Conservation (phyloP, 352 stramenopile genomes). For the Nothophytophthora sp. region DNA sequence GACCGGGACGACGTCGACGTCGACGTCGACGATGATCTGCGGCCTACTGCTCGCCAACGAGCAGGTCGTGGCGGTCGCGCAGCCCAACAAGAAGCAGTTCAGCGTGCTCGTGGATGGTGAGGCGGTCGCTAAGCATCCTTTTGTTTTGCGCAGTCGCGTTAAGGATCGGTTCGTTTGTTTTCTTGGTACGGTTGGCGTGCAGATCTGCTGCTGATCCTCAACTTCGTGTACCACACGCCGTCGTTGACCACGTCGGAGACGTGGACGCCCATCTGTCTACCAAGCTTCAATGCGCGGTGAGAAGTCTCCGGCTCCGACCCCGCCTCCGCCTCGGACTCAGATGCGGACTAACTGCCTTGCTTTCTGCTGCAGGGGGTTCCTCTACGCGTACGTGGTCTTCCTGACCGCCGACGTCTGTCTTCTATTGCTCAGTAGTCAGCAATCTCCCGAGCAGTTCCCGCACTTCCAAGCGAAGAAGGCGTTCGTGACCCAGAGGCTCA, state of each 20-base stretch:
- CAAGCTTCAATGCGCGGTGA: conserved; percentile 64
- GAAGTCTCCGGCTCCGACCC: no score
- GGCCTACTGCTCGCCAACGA: conserved; percentile 49
- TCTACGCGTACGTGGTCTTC: conserved; percentile 79
- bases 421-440: conserved; percentile 67
- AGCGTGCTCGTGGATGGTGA: conserved; percentile 61
- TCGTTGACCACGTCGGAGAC: conserved; percentile 65
- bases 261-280: conserved; percentile 72
- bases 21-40: conserved; percentile 52
- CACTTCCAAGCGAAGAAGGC: conserved; percentile 65
- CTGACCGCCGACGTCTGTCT: conserved; percentile 54
- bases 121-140: background rate
- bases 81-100: conserved; percentile 70
- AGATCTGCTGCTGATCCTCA: conserved; percentile 70
- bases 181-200: background rate
- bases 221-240: conserved; percentile 75
- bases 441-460: conserved; percentile 70
- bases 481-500: conserved; percentile 42
- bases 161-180: background rate
- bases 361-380: conserved; percentile 48
- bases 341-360: conserved; percentile 1
- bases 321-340: no score
- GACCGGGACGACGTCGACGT: conserved; percentile 1
- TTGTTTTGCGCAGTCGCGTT: background rate
- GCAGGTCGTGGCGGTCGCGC: conserved; percentile 54